Evolutionary conservation across 2,329 filamentous ascomycete species (phyloP).

Genomic region (Aspergillus spinulosporus): DNA sequence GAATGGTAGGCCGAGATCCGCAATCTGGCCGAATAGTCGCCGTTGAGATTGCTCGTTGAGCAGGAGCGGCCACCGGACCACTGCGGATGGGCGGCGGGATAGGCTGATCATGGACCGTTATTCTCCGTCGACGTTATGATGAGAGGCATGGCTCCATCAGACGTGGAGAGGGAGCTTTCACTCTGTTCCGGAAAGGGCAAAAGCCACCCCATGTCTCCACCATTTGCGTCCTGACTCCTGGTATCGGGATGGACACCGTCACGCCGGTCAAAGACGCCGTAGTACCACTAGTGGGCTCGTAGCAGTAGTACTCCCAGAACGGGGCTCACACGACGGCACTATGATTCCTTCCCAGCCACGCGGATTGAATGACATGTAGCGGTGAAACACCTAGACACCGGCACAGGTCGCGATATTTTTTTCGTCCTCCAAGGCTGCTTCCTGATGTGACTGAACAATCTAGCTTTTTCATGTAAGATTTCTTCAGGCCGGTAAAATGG

Average conservation of each 20-base stretch:
- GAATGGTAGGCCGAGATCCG: constrained; percentile 2
- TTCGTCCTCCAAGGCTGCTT: no score
- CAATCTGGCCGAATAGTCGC: constrained; percentile 4
- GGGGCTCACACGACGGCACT: not conserved
- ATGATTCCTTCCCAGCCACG: constrained; percentile 8
- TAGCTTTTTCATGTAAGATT: not conserved
- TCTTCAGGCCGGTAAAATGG: not conserved
- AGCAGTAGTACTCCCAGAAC: not conserved
- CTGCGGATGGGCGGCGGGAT: not conserved
- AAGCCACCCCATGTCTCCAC: constrained; percentile 12
- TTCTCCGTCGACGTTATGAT: constrained; percentile 7
- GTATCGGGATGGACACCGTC: not conserved
- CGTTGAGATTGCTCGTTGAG: constrained; percentile 3
- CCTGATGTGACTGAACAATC: not conserved
- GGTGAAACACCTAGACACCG: constrained; percentile 5
- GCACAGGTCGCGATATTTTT: no score
- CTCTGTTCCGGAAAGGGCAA: constrained; percentile 15
- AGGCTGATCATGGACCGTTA: constrained; percentile 17
- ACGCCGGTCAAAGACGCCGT: not conserved
- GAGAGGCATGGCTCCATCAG: constrained; percentile 1
- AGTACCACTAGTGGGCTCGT: not conserved
- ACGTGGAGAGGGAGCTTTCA: constrained; percentile 1
- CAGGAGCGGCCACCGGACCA: constrained; percentile 1
- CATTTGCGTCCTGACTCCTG: not conserved
- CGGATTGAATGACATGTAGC: constrained; percentile 4